These are phyloP conservation scores for Populus hybrid DNA, from an alignment of 441 rosid species.

Conservation along the genomic window DNA sequence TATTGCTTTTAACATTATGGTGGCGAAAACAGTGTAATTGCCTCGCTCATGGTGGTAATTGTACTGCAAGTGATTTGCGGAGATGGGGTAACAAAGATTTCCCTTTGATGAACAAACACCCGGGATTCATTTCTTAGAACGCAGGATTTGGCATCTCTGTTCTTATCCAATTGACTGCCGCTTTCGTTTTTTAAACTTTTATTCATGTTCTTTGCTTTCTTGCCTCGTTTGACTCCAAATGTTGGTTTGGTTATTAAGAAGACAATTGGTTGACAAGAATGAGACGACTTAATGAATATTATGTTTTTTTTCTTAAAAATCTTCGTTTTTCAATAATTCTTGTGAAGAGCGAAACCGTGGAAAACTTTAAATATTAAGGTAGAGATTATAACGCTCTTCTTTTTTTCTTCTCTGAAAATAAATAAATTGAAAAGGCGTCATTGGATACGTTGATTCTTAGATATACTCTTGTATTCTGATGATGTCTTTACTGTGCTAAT, in stretches of 20 bases:
- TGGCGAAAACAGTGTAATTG: background rate
- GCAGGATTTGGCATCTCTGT: background rate
- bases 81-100: background rate
- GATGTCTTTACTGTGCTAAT: no score
- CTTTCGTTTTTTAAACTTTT: background rate
- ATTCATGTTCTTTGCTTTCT: background rate
- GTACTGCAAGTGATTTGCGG: background rate
- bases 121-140: background rate
- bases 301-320: background rate
- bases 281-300: background rate
- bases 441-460: no score
- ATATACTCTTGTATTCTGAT: no score
- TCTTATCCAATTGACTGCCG: background rate
- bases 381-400: no score
- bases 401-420: background rate
- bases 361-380: no score
- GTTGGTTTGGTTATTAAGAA: background rate
- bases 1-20: background rate
- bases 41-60: background rate
- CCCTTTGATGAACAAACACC: background rate
- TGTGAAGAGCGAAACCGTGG: no score
- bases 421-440: no score
- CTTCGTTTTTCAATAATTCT: no score
- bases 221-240: background rate
- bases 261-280: background rate